phyloP scores from a whole-genome alignment of 1,139 yeast genomes.

The Petasospora rhodanensis region DNA sequence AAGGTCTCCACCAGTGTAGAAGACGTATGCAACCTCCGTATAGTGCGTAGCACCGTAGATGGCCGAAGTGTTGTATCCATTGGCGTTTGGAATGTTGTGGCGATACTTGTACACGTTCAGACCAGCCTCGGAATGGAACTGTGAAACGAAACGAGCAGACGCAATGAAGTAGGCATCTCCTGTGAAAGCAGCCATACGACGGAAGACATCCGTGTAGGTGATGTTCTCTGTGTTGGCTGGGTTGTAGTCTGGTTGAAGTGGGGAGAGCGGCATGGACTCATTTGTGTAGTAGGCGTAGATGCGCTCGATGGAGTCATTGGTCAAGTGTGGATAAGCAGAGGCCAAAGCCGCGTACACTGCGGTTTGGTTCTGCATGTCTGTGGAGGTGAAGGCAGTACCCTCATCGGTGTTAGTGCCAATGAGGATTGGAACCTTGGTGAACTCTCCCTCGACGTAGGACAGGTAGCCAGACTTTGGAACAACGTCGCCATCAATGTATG shows the following conservation, averaged over 20 bases:
- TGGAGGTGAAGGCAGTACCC: constrained; percentile 13
- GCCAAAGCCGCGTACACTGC: neutral
- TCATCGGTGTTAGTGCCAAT: constrained; percentile 23
- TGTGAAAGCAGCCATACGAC: constrained; percentile 9
- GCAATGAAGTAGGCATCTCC: constrained; percentile 19
- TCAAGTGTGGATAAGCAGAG: constrained; percentile 4
- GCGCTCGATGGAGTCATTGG: constrained; percentile 5
- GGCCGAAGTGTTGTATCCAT: constrained; percentile 6
- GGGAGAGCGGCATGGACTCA: constrained; percentile 5
- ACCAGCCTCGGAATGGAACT: constrained; percentile 2
- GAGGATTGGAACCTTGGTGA: constrained; percentile 16
- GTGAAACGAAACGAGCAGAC: constrained; percentile 13
- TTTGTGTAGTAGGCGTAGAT: constrained; percentile 5
- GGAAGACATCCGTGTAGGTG: constrained; percentile 8
- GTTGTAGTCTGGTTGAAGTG: constrained; percentile 14
- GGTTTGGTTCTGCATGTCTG: constrained; percentile 4
- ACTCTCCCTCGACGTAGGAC: constrained; percentile 11
- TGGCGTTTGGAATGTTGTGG: constrained; percentile 17
- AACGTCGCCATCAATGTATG: constrained; percentile 20
- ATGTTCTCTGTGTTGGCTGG: neutral
- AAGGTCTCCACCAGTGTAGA: constrained; percentile 17
- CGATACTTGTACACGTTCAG: constrained; percentile 18
- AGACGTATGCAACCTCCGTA: constrained; percentile 25
- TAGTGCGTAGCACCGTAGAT: constrained; percentile 18
- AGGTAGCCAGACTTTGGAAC: constrained; percentile 13